Base-by-base conservation (phyloP, 1,139 yeast species). In the Nadsonia starkeyi-henricii region DNA sequence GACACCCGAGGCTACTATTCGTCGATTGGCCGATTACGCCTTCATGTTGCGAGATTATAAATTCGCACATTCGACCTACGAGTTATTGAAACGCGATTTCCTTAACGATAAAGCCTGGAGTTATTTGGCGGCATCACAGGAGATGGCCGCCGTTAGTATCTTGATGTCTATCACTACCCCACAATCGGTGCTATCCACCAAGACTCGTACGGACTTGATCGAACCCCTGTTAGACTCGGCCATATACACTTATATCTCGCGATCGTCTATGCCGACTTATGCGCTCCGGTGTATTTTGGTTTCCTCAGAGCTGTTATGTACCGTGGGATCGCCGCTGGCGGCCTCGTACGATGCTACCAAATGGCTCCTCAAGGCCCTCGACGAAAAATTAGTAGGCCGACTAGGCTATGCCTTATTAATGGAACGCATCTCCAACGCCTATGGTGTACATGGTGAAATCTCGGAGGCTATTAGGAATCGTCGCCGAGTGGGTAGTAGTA, bases 21-120 rank as follows among this genome's bases (percentile, higher is more conserved):
- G 97, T 47, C 83, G 84, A 59, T 68, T 91, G 43, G 97, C 95
- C 0, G 98, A 91, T 63, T 86, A 95, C 86, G 79, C 91, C 7
- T 77, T 91, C 57, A 85, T 91, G 77, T 67, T 89, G 21, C 77
- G 89, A 45, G 96, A 91, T 65, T 91, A 84, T 69, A 81, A 81
- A 61, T 81, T 79, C 54, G 93, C 97, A 8, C 82, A 84, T 60
- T 72, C 85, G 1, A 81, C 89, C 0, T 91, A 91, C 62, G 97
- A 91, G 53, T 63, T 85, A 51, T 72, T 88, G 41, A 81, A 81
- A 54, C 82, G 84, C 57, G 96, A 89, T 61, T 82, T 81, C 57
- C 72, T 78, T 39, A 76, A 75, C 53, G 94, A 84, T 57, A 83
- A 81, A 63, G 88, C 94, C 1, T 85, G 94, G 89, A 68, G 73